A percentile compares a stretch with the other conserved stretches of the same genome.
Conservation (phyloP, 345 rosid species). For the Euphorbia lathyris region DNA sequence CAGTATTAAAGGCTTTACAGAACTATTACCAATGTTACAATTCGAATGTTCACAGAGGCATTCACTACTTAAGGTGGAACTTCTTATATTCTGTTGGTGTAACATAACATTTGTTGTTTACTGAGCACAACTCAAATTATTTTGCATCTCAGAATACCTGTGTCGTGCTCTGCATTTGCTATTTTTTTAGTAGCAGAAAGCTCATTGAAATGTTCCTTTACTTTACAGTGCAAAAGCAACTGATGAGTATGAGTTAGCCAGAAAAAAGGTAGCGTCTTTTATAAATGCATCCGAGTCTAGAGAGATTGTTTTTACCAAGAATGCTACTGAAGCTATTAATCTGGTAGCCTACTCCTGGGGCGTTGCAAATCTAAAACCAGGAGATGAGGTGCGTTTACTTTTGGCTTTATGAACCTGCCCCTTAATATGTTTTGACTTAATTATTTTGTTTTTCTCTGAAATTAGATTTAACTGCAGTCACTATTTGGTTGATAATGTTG, state of each 20-base stretch:
- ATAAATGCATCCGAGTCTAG: conserved; percentile 65
- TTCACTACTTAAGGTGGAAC: conserved; percentile 70
- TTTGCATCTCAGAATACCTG: not conserved
- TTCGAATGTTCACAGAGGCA: conserved; percentile 90
- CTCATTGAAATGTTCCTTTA: not conserved
- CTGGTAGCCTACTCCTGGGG: conserved; percentile 92
- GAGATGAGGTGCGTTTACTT: conserved; percentile 60
- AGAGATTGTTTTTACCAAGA: conserved; percentile 87
- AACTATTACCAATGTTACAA: conserved; percentile 68
- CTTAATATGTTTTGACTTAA: not conserved
- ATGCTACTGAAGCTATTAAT: conserved; percentile 97
- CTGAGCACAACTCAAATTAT: not conserved
- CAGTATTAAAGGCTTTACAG: conserved; percentile 68
- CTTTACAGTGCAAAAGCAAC: conserved; percentile 77
- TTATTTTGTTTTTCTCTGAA: not conserved
- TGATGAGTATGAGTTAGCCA: conserved; percentile 80
- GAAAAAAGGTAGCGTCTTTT: conserved; percentile 83
- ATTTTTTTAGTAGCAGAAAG: not conserved
- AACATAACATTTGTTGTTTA: too few relatives aligned
- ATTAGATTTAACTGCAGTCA: not conserved
- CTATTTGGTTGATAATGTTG: not conserved
- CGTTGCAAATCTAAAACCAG: conserved; percentile 57
- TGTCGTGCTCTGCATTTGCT: not conserved
- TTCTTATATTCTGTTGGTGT: not conserved
- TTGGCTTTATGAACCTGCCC: not conserved